Evolutionary conservation across 2,329 filamentous ascomycete species (phyloP).

Genomic region (Pseudopyrenochaeta lycopersici): DNA sequence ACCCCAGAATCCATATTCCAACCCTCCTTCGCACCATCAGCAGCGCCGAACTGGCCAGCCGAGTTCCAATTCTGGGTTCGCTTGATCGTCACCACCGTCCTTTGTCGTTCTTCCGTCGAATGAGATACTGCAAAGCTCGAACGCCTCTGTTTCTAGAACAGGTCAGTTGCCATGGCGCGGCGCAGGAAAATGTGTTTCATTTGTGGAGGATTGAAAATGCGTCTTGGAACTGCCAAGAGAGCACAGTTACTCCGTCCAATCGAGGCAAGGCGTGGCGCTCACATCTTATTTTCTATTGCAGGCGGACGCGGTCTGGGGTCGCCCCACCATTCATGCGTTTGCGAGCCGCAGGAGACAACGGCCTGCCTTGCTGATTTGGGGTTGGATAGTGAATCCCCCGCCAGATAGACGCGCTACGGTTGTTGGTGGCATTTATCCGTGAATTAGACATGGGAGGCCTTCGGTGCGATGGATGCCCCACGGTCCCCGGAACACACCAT

Average conservation of each 20-base stretch:
- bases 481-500: conserved; percentile 15
- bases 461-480: conserved; percentile 20
- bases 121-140: not conserved
- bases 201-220: conserved; percentile 24
- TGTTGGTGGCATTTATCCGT: conserved; percentile 29
- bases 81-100: conserved; percentile 6
- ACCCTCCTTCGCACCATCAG: conserved; percentile 6
- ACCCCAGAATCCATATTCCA: conserved; percentile 18
- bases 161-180: conserved; percentile 14
- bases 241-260: conserved; percentile 25
- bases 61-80: conserved; percentile 16
- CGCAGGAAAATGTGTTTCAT: conserved; percentile 11
- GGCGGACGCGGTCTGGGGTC: conserved; percentile 4
- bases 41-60: conserved; percentile 5
- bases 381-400: conserved; percentile 5
- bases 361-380: conserved; percentile 4
- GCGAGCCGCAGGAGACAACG: conserved; percentile 5
- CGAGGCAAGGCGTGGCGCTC: conserved; percentile 8
- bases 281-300: not conserved
- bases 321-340: conserved; percentile 3
- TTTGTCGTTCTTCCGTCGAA: conserved; percentile 16
- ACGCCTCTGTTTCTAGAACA: conserved; percentile 10
- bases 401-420: conserved; percentile 17
- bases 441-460: conserved; percentile 15
- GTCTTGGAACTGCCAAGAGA: conserved; percentile 33